phyloP scores from a whole-genome alignment of 768 basidiomycete species.

The Termitomyces sp. region DNA sequence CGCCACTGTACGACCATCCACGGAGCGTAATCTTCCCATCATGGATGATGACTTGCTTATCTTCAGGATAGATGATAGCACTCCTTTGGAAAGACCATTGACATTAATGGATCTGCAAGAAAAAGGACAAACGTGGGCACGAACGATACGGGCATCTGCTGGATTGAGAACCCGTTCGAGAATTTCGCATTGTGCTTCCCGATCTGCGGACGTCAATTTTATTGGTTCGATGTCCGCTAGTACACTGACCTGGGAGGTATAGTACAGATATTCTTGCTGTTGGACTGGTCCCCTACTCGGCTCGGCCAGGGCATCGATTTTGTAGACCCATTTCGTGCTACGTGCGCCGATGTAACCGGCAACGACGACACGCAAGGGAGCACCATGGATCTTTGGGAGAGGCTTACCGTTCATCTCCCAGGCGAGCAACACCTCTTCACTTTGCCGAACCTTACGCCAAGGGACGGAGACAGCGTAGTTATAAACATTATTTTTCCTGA shows the following conservation, averaged over 20 bases:
- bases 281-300: conserved; percentile 49
- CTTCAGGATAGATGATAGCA: conserved; percentile 39
- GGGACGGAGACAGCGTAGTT: conserved; percentile 45
- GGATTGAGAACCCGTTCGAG: conserved; percentile 52
- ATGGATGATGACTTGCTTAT: conserved; percentile 43
- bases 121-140: conserved; percentile 14
- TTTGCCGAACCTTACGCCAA: conserved; percentile 39
- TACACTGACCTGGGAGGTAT: conserved; percentile 35
- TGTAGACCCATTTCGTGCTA: conserved; percentile 49
- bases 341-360: conserved; percentile 52
- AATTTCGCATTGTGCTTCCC: conserved; percentile 49
- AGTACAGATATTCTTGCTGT: conserved; percentile 48
- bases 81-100: conserved; percentile 25
- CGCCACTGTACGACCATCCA: conserved; percentile 40
- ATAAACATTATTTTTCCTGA: conserved; percentile 28
- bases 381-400: conserved; percentile 46
- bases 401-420: conserved; percentile 49
- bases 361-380: conserved; percentile 44
- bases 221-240: background rate
- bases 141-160: conserved; percentile 54
- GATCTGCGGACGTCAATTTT: conserved; percentile 22
- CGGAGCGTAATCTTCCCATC: conserved; percentile 39
- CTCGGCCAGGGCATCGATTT: conserved; percentile 43
- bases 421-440: conserved; percentile 45
- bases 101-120: background rate